phyloP scores from a whole-genome alignment of 1,139 yeast genomes.

The Magnusiomyces ingens region DNA sequence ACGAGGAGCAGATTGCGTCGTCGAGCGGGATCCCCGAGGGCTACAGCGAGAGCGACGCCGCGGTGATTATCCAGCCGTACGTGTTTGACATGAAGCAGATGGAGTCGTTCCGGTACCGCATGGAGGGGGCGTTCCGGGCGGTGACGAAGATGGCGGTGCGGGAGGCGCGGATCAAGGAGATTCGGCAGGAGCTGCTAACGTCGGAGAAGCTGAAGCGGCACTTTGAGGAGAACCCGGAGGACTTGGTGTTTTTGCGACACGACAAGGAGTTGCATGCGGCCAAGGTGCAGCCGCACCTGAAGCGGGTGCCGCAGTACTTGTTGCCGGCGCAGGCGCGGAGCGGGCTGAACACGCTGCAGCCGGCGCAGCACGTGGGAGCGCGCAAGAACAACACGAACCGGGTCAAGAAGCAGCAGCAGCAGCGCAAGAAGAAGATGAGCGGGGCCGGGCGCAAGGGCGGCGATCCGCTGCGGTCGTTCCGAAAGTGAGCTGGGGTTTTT shows the following conservation, averaged over 20 bases:
- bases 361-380: constrained; percentile 50
- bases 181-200: constrained; percentile 78
- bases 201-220: constrained; percentile 89
- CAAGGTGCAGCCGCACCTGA: constrained; percentile 76
- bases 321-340: constrained; percentile 54
- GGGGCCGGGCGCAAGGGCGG: constrained; percentile 36
- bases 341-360: constrained; percentile 44
- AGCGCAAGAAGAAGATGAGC: constrained; percentile 32
- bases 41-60: constrained; percentile 15
- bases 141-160: constrained; percentile 85
- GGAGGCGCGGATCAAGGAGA: constrained; percentile 89
- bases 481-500: constrained; percentile 18
- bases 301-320: constrained; percentile 87
- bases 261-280: constrained; percentile 84
- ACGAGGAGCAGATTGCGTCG: neutral
- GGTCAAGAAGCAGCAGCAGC: constrained; percentile 40
- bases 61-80: constrained; percentile 56
- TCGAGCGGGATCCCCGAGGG: constrained; percentile 12
- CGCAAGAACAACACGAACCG: constrained; percentile 45
- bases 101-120: constrained; percentile 92
- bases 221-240: constrained; percentile 98
- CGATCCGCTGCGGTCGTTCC: constrained; percentile 69
- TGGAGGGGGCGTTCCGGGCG: constrained; percentile 95
- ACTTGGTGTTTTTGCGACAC: constrained; percentile 79
- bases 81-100: constrained; percentile 89